Conservation (phyloP, 1,139 yeast genomes). For the Suhomyces choctaworum region DNA sequence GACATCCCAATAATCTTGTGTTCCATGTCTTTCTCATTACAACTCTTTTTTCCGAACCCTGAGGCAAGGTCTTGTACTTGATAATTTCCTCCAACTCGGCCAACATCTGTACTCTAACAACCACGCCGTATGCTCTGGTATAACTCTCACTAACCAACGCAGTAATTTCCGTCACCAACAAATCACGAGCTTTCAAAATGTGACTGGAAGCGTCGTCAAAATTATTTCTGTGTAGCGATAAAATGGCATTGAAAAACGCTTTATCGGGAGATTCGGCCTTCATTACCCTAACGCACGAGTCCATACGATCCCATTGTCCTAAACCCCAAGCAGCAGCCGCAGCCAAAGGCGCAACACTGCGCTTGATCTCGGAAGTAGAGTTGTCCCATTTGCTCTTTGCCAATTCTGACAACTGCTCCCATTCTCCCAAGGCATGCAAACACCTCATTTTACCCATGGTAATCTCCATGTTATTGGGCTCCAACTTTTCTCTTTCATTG, state of each 20-base stretch:
- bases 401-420: constrained; percentile 88
- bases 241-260: constrained; percentile 89
- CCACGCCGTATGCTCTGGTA: constrained; percentile 94
- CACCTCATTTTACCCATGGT: constrained; percentile 98
- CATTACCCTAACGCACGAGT: constrained; percentile 85
- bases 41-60: constrained; percentile 72
- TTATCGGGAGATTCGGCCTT: constrained; percentile 90
- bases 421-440: constrained; percentile 94
- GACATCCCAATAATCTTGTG: constrained; percentile 87
- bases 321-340: constrained; percentile 99
- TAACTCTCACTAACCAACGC: constrained; percentile 95
- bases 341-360: constrained; percentile 95
- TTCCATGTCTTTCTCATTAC: constrained; percentile 93
- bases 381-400: constrained; percentile 85
- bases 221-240: constrained; percentile 81
- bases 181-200: constrained; percentile 80
- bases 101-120: constrained; percentile 94
- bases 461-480: constrained; percentile 67
- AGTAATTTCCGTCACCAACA: constrained; percentile 88
- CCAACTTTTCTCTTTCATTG: constrained; percentile 63
- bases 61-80: constrained; percentile 80
- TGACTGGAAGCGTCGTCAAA: constrained; percentile 80
- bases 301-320: constrained; percentile 97
- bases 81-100: constrained; percentile 96
- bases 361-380: constrained; percentile 68